These are phyloP conservation scores for Trametes pubescens DNA, from an alignment of 1,284 basidiomycete genomes.

Conservation along the genomic window DNA sequence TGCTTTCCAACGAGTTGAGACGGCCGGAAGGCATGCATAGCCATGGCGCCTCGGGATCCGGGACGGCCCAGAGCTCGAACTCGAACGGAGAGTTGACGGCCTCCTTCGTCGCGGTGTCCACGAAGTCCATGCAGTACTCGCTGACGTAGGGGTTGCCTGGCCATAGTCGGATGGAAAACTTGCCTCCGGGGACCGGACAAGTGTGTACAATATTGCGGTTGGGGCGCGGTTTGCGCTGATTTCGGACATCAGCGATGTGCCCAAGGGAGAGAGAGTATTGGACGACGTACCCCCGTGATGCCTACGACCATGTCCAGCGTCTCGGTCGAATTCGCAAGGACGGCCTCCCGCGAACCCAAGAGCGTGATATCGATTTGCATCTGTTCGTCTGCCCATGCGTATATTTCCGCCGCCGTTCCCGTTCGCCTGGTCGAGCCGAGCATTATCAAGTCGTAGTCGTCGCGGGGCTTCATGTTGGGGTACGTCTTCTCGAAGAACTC, in stretches of 20 bases:
- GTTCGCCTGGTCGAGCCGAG: neutral
- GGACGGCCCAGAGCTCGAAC: slow-evolving; percentile 17
- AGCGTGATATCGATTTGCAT: neutral
- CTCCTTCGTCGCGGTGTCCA: slow-evolving; percentile 1
- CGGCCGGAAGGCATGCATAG: slow-evolving; percentile 1
- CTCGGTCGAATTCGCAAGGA: neutral
- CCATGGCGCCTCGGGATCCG: slow-evolving; percentile 2
- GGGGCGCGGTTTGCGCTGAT: slow-evolving; percentile 1
- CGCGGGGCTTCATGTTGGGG: slow-evolving; percentile 9
- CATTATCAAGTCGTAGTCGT: slow-evolving; percentile 7
- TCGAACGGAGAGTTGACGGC: slow-evolving; percentile 16
- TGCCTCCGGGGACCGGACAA: slow-evolving; percentile 6
- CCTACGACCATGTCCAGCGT: neutral
- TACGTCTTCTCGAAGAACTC: neutral
- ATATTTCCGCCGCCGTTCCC: slow-evolving; percentile 6
- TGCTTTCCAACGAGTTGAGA: slow-evolving; percentile 3
- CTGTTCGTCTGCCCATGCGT: slow-evolving; percentile 7
- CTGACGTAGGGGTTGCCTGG: neutral
- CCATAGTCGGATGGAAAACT: slow-evolving; percentile 9
- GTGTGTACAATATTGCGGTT: neutral
- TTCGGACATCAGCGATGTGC: too few species aligned
- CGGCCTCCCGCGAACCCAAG: slow-evolving; percentile 2
- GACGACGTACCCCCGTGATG: neutral
- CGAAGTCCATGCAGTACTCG: slow-evolving; percentile 18
- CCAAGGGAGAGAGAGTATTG: neutral